Evolutionary conservation across 257 asterid genomes (phyloP), one percentile per base, ranked within the genome.

Genomic region (Salvia rosmarinus): DNA sequence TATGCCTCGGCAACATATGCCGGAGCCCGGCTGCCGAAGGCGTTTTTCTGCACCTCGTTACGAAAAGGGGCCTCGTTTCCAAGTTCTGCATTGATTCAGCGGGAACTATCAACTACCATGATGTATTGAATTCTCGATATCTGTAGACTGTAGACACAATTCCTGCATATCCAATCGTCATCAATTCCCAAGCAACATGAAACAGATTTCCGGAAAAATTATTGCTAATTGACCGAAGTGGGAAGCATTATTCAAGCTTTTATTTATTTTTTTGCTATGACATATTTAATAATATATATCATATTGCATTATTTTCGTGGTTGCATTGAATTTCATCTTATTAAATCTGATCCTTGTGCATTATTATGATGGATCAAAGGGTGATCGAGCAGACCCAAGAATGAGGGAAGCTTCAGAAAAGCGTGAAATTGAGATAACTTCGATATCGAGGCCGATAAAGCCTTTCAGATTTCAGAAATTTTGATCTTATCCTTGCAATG

Each of bases 11-110:
- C 9, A 95, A 95, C 82, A 95, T 95, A 21, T 91, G 98, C 51
- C 84, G 98, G 79, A 94, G 96, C 80, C 97, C 98, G n/a, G 98
- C 98, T 17, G 98, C 97, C 11, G 97, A 94, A 68, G 98, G 92
- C 46, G 97, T 94, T 12, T 94, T 94, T 83, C 75, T 82, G 0
- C 88, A 94, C 75, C 84, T 90, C 25, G 96, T 94, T 0, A 83
- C 76, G 70, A 70, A 85, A 72, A 82, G 70, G 74, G 83, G 85
- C 2, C 88, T 95, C 47, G 88, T 86, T 69, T 82, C 94, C 40
- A 75, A 74, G 30, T 89, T 93, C 83, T 28, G 47, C 40, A 89
- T 95, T 71, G 99, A 91, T 79, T 95, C 99, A 68, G 99, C 99
- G 10, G 99, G 99, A 34, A 89, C 99, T 23, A 88, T 91, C 82